A percentile compares a stretch with the other conserved stretches of the same genome.
Evolutionary conservation across 306 rosid genomes (phyloP).

Genomic region (Quercus suber): DNA sequence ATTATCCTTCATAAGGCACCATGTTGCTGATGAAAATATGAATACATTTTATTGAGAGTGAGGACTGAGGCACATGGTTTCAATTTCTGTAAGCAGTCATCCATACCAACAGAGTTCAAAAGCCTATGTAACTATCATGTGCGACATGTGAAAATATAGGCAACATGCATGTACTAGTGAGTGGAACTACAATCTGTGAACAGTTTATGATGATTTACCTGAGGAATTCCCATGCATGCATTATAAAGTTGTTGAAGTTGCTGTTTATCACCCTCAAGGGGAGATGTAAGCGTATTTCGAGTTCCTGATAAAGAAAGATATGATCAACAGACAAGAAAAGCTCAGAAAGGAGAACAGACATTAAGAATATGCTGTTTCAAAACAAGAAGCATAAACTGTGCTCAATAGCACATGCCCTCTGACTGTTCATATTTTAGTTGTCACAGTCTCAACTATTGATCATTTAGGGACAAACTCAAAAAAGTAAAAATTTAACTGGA

Average conservation of each 20-base stretch:
- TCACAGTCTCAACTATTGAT: background rate
- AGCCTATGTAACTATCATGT: background rate
- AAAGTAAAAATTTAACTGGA: background rate
- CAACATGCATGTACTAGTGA: background rate
- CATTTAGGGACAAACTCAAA: background rate
- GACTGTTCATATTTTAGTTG: background rate
- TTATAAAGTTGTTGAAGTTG: constrained; percentile 3
- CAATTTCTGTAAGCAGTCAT: background rate
- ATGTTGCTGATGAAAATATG: background rate
- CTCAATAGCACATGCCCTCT: background rate
- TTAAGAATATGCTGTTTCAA: background rate
- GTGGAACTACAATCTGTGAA: background rate
- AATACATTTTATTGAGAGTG: background rate
- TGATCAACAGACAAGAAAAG: background rate
- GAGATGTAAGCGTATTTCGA: constrained; percentile 1
- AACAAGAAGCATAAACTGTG: background rate
- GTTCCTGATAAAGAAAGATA: constrained; percentile 9
- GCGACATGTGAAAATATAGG: background rate
- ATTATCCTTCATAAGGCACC: background rate
- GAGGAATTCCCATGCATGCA: constrained; percentile 10
- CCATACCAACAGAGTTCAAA: background rate
- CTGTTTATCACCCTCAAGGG: background rate
- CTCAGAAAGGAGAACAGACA: background rate
- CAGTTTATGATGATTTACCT: background rate
- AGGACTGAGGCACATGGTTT: background rate